A percentile compares a stretch with the other conserved stretches of the same genome.
Evolutionary conservation across 73 alveolate species (phyloP).

Genomic region (Paramecium primaurelia): DNA sequence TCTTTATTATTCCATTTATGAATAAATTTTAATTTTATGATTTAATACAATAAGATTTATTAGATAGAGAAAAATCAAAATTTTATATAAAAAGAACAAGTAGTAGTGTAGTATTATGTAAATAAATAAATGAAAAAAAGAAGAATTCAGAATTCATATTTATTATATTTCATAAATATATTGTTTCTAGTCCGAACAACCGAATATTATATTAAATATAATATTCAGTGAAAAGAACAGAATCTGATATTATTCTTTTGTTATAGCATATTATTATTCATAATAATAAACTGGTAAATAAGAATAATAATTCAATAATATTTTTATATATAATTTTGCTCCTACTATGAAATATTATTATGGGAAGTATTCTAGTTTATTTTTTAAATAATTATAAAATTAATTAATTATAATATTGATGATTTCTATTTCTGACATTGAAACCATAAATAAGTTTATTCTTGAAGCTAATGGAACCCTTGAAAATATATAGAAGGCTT

Average conservation of each 20-base stretch:
- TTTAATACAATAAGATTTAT: no score
- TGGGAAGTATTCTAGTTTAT: background rate
- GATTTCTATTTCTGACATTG: background rate
- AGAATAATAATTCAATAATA: background rate
- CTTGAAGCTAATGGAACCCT: background rate
- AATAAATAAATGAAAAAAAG: no score
- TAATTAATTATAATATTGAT: background rate
- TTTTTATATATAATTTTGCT: background rate
- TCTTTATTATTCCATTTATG: background rate
- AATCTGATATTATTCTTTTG: background rate
- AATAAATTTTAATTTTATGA: no score
- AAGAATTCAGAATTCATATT: no score
- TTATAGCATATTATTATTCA: background rate
- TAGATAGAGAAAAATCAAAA: no score
- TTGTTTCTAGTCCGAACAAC: background rate
- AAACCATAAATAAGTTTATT: background rate
- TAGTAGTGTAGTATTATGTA: no score
- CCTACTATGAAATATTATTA: background rate
- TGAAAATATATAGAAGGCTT: background rate
- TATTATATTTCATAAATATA: no score
- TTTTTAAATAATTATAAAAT: background rate
- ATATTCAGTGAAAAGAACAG: slow-evolving; percentile 2
- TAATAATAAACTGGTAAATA: background rate
- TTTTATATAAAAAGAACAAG: no score
- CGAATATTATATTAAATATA: background rate